Base-by-base conservation (phyloP, 2,329 filamentous ascomycete species). In the Ustulina deusta region DNA sequence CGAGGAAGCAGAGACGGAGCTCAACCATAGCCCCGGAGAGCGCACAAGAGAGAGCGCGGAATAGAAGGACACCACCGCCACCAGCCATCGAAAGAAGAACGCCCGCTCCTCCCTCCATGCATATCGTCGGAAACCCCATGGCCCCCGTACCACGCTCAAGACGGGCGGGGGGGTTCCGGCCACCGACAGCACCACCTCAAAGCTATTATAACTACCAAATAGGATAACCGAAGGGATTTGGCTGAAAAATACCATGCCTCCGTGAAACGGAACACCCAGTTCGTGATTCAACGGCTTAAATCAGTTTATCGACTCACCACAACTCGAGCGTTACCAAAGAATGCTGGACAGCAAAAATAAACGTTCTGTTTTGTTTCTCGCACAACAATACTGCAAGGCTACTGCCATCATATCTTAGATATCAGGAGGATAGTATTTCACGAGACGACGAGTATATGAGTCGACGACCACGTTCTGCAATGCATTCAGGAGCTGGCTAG, bases 1-100 rank as follows among this genome's bases (percentile, higher is more conserved):
- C 82, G 65, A 79, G 82, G 36, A 81, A 85, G 40, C 77, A 76
- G 55, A 81, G 85, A 40, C 82, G 85, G 62, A 76, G 74, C 55
- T 76, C 75, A 7, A 73, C 77, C n/a, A 77, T 82, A 27, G 79
- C 79, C n/a, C 78, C 78, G 65, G 78, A 80, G 3, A 78, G 77
- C 52, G 72, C 79, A 32, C 76, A 78, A 42, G 78, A 80, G 27
- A 74, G 78, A 65, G 68, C 69, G 27, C 65, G 66, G 38, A 69
- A 62, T 7, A 75, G 78, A 58, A 78, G 80, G 56, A 80, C 79
- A 42, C 81, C 79, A 40, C 81, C 81, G 10, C 80, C 82, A 38
- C 74, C 78, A 55, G 72, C 73, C 13, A 74, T 79, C 51, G 79
- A 80, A 40, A 76, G 81, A 68, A 79, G 81, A 70, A 83, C 81